Percentiles rank a stretch among this genome's conserved stretches.
These are phyloP conservation scores for Fusarium devonianum DNA, from an alignment of 2,329 filamentous ascomycete species.

Conservation along the genomic window DNA sequence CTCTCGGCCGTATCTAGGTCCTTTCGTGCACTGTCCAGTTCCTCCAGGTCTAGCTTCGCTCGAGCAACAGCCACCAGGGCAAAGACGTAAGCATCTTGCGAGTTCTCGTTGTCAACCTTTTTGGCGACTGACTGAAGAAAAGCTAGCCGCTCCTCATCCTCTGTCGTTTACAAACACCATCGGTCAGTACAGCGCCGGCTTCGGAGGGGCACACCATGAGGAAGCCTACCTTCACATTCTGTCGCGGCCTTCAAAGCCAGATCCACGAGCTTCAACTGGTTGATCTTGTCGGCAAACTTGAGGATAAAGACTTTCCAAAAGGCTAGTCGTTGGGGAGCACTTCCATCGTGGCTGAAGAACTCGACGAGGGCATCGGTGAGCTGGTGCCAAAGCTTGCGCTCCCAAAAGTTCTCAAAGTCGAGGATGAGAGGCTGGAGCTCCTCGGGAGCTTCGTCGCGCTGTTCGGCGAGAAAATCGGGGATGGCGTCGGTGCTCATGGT, in stretches of 20 bases:
- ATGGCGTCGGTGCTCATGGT: slow-evolving; percentile 87
- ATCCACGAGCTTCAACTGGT: slow-evolving; percentile 95
- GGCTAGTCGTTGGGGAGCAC: slow-evolving; percentile 81
- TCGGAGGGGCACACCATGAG: slow-evolving; percentile 5
- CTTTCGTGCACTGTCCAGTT: slow-evolving; percentile 83
- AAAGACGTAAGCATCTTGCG: slow-evolving; percentile 95
- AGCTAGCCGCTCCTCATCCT: slow-evolving; percentile 82
- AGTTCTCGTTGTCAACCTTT: slow-evolving; percentile 90
- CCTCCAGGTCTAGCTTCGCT: slow-evolving; percentile 81
- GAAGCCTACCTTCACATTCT: slow-evolving; percentile 75
- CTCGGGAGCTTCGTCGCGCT: slow-evolving; percentile 86
- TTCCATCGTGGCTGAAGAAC: slow-evolving; percentile 85
- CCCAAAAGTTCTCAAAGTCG: slow-evolving; percentile 95
- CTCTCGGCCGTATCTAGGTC: slow-evolving; percentile 87
- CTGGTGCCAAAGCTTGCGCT: slow-evolving; percentile 99
- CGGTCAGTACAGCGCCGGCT: slow-evolving; percentile 20
- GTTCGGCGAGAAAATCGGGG: slow-evolving; percentile 88
- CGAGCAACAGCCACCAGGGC: slow-evolving; percentile 89
- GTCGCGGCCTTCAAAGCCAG: slow-evolving; percentile 86
- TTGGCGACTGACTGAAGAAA: slow-evolving; percentile 85
- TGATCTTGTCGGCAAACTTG: slow-evolving; percentile 98
- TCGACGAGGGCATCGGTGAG: slow-evolving; percentile 87
- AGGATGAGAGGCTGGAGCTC: slow-evolving; percentile 89
- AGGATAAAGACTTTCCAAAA: slow-evolving; percentile 96
- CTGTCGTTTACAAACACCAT: slow-evolving; percentile 53